Evolutionary conservation across 108 stramenopile genomes (phyloP).

Genomic region (Craspedostauros australis): DNA sequence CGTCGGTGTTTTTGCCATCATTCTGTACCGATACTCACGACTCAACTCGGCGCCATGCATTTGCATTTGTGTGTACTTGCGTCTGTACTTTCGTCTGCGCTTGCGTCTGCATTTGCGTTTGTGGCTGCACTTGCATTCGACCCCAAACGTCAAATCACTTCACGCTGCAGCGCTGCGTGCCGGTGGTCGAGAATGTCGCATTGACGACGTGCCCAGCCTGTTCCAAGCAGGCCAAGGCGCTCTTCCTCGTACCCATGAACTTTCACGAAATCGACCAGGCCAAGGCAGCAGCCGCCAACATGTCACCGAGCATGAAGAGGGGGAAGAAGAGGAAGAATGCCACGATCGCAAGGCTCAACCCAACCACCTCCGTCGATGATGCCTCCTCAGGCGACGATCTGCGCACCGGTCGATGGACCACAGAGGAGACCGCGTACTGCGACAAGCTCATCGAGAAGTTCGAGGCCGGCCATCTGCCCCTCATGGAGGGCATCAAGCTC

Average conservation of each 20-base stretch:
- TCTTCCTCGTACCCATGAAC: conserved; percentile 38
- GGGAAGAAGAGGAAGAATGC: conserved; percentile 54
- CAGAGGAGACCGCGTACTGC: conserved; percentile 66
- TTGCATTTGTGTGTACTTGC: too few relatives aligned
- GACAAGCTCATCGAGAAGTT: conserved; percentile 71
- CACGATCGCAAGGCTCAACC: conserved; percentile 45
- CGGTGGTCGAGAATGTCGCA: conserved; percentile 9
- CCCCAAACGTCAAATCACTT: too few relatives aligned
- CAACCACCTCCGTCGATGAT: conserved; percentile 21
- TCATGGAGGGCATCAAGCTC: conserved; percentile 68
- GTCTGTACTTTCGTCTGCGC: too few relatives aligned
- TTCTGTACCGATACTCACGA: too few relatives aligned
- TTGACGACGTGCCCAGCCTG: conserved; percentile 29
- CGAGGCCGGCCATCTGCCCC: conserved; percentile 58
- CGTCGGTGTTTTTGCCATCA: too few relatives aligned
- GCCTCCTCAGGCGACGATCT: conserved; percentile 22
- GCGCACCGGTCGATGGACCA: conserved; percentile 81
- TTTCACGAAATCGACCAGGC: conserved; percentile 51
- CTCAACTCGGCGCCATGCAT: too few relatives aligned
- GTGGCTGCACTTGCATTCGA: too few relatives aligned
- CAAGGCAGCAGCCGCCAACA: conserved; percentile 34
- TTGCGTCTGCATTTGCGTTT: not conserved
- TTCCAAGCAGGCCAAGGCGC: conserved; percentile 2
- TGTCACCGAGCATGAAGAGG: conserved; percentile 31
- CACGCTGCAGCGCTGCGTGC: conserved; percentile 30